phyloP scores from a whole-genome alignment of 2,329 filamentous ascomycete genomes.

The Pochonia chlamydosporia region DNA sequence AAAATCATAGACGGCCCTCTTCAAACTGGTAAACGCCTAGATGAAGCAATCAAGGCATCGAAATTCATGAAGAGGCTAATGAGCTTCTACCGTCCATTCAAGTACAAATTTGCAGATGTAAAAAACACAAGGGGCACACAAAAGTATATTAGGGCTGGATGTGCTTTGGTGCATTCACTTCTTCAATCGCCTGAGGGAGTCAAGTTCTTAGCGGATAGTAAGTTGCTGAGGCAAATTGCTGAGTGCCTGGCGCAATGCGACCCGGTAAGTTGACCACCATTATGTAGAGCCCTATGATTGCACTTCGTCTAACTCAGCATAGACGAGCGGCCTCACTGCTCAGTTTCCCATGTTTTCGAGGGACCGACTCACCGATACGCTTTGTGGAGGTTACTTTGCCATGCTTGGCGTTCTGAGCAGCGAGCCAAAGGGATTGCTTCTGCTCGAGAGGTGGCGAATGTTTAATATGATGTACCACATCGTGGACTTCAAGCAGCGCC shows the following conservation, averaged over 20 bases:
- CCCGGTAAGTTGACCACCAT: slow-evolving; percentile 49
- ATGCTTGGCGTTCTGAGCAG: slow-evolving; percentile 84
- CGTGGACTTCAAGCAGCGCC: slow-evolving; percentile 81
- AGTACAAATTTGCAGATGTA: slow-evolving; percentile 87
- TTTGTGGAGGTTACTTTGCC: slow-evolving; percentile 90
- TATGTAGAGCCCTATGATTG: slow-evolving; percentile 10
- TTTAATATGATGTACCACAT: slow-evolving; percentile 99
- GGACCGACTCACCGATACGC: slow-evolving; percentile 76
- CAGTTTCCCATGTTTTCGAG: slow-evolving; percentile 83
- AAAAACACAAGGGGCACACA: slow-evolving; percentile 90
- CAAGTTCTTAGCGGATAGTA: slow-evolving; percentile 83
- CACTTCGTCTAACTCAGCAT: not conserved
- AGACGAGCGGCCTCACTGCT: slow-evolving; percentile 70
- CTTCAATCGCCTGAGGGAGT: slow-evolving; percentile 81
- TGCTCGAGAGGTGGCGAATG: slow-evolving; percentile 94
- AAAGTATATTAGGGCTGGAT: slow-evolving; percentile 86
- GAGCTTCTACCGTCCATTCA: slow-evolving; percentile 95
- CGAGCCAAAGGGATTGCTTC: slow-evolving; percentile 74
- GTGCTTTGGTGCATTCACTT: slow-evolving; percentile 78
- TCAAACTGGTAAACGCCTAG: slow-evolving; percentile 82
- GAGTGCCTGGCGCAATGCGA: slow-evolving; percentile 96
- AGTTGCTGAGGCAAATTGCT: slow-evolving; percentile 85
- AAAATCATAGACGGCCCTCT: slow-evolving; percentile 89
- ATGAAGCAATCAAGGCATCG: slow-evolving; percentile 89
- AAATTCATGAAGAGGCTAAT: slow-evolving; percentile 95